Percentiles rank a stretch among this genome's conserved stretches.
Conservation (phyloP, 176 grass and related monocot genomes). For the Coix lacrymajobi region DNA sequence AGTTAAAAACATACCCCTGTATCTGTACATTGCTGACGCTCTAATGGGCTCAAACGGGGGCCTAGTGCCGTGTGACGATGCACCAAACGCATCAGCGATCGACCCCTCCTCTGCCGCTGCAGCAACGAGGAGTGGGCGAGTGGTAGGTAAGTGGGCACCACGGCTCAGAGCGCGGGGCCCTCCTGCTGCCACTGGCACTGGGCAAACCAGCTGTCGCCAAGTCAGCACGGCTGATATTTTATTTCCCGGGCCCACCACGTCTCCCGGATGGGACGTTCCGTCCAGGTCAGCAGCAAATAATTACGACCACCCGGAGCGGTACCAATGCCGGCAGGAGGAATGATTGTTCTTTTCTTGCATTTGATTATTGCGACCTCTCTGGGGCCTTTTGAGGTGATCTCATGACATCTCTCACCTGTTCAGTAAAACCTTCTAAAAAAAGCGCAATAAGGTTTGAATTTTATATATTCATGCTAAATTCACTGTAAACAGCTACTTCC, state of each 20-base stretch:
- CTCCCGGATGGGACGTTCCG: slow-evolving; percentile 12
- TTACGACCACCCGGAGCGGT: neutral
- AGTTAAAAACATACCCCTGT: too few relatives aligned
- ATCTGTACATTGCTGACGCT: too few relatives aligned
- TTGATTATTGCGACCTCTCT: neutral
- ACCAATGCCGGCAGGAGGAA: slow-evolving; percentile 10
- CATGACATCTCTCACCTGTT: neutral
- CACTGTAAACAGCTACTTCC: too few relatives aligned
- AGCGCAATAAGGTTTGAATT: neutral
- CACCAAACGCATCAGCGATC: too few relatives aligned
- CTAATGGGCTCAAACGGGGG: too few relatives aligned
- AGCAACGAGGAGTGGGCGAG: neutral
- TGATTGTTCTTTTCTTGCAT: neutral
- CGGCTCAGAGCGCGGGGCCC: neutral
- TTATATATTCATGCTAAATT: neutral
- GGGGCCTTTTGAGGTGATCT: neutral
- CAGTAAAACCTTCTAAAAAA: neutral
- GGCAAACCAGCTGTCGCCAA: slow-evolving; percentile 30
- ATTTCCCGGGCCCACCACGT: neutral
- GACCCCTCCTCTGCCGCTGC: neutral
- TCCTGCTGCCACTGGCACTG: neutral
- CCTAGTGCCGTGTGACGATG: neutral
- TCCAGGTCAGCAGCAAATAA: slow-evolving; percentile 25
- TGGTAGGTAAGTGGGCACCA: neutral
- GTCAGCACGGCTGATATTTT: slow-evolving; percentile 13